Base-by-base conservation (phyloP, 169 alveolate genomes). In the Plasmodium inui region DNA sequence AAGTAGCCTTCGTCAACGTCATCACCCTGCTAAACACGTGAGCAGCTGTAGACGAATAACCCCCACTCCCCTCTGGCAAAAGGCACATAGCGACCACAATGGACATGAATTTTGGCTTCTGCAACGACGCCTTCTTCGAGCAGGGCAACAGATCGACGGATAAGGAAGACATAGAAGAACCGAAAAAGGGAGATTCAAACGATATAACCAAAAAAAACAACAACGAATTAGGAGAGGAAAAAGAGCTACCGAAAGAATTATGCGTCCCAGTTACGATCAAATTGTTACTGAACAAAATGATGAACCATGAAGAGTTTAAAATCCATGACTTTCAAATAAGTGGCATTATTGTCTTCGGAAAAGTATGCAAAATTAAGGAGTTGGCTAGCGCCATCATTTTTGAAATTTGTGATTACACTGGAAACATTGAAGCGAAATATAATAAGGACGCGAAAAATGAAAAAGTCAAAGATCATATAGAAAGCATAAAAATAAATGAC, bases 371-470 rank as follows among this genome's bases (percentile, higher is more conserved):
- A 6, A 61, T 89, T 32, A 89, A 89, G 46, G 94, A 79, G 82
- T 61, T 89, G 39, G 94, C 94, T 26, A 89, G 94, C 39, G 94
- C 94, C 17, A 89, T 79, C 5, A 79, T 89, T 37, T 89, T 89
- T 79, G 94, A 89, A 22, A 79, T 89, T 22, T 89, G 94, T 89
- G 94, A 89, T 79, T 89, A 89, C 44, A 89, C 94, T 22, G 94
- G 94, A 57, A 89, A 79, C 53, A 89, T 89, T 79, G 94, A 89
- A 79, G 94, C 94, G n/a, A 89, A 89, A 89, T 89, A 89, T 89
- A 89, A 89, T 89, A 89, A 89, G 82, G 94, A 89, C 46, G 94
- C 94, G 32, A 89, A 89, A 22, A 89, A 89, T 89, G 94, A 89
- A n/a, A 89, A 41, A 80, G 89, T 89, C 4, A 53, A 89, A 34